Conservation (phyloP, 2,329 filamentous ascomycete species). For the Thermoascus crustaceus region DNA sequence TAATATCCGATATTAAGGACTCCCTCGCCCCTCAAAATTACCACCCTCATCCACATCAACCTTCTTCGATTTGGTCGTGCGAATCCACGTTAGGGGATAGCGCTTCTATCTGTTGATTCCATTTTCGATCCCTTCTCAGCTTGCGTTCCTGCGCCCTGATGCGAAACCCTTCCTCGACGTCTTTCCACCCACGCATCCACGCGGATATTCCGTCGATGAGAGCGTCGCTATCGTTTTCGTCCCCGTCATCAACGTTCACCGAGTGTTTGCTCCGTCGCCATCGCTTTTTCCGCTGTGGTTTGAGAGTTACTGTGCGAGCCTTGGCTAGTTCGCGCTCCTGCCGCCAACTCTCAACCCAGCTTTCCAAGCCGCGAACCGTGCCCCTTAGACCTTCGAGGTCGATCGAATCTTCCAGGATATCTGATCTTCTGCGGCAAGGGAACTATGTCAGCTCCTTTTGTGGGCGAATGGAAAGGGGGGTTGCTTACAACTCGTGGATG, state of each 20-base stretch:
- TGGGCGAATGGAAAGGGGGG: background rate
- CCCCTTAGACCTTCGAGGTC: constrained; percentile 29
- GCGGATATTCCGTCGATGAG: constrained; percentile 33
- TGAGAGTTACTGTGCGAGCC: background rate
- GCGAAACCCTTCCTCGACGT: constrained; percentile 33
- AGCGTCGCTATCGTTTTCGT: constrained; percentile 17
- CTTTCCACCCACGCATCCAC: constrained; percentile 38
- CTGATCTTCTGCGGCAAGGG: constrained; percentile 16
- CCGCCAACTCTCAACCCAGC: constrained; percentile 23
- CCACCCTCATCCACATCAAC: too few species aligned
- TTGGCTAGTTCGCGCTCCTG: constrained; percentile 13
- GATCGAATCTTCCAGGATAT: constrained; percentile 25
- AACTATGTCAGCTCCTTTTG: constrained; percentile 3
- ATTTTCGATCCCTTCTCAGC: constrained; percentile 34
- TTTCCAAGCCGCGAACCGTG: constrained; percentile 27
- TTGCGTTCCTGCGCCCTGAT: constrained; percentile 53
- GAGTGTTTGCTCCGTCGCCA: constrained; percentile 13
- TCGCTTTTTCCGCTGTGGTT: constrained; percentile 9
- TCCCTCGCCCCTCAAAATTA: too few species aligned
- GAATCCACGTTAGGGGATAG: background rate
- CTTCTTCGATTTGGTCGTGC: background rate
- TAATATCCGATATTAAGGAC: too few species aligned
- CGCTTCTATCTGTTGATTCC: constrained; percentile 1
- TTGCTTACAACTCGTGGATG: constrained; percentile 48
- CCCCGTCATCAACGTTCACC: background rate